Percentiles rank a stretch among this genome's conserved stretches.
Conservation (phyloP, 441 rosid species). For the Adansonia rubrostipa region DNA sequence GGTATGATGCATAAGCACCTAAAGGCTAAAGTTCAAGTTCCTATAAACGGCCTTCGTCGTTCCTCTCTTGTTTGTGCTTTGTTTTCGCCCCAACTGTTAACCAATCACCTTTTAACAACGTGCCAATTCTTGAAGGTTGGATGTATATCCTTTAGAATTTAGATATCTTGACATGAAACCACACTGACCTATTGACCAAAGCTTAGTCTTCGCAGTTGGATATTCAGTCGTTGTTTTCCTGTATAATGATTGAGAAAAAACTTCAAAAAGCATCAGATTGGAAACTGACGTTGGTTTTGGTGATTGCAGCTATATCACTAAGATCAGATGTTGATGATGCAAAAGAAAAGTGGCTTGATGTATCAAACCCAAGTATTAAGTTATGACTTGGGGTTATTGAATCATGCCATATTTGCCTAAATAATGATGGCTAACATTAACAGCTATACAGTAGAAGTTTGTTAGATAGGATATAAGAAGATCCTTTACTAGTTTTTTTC, state of each 20-base stretch:
- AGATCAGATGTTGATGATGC: slow-evolving; percentile 59
- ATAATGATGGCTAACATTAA: not conserved
- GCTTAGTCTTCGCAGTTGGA: slow-evolving; percentile 17
- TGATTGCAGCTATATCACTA: slow-evolving; percentile 53
- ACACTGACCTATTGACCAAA: not conserved
- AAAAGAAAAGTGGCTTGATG: slow-evolving; percentile 62
- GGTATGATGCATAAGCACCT: slow-evolving; percentile 15
- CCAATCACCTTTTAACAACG: not conserved
- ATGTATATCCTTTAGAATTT: not conserved
- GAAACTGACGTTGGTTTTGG: slow-evolving; percentile 44
- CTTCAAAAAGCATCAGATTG: slow-evolving; percentile 44
- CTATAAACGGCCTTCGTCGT: too few species aligned
- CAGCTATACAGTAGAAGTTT: slow-evolving; percentile 20
- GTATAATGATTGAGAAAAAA: not conserved
- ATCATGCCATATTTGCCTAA: slow-evolving; percentile 46
- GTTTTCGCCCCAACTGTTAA: not conserved
- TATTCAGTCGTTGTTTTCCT: slow-evolving; percentile 3
- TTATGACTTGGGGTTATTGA: slow-evolving; percentile 48
- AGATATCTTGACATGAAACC: slow-evolving; percentile 10
- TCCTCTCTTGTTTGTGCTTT: not conserved
- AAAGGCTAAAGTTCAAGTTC: not conserved
- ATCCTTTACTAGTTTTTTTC: slow-evolving; percentile 31
- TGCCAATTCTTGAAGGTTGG: slow-evolving; percentile 25
- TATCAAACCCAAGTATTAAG: slow-evolving; percentile 61
- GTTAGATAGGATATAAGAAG: slow-evolving; percentile 18